Conservation (phyloP, 805 yeast genomes). For the Wickerhamiella brachini region DNA sequence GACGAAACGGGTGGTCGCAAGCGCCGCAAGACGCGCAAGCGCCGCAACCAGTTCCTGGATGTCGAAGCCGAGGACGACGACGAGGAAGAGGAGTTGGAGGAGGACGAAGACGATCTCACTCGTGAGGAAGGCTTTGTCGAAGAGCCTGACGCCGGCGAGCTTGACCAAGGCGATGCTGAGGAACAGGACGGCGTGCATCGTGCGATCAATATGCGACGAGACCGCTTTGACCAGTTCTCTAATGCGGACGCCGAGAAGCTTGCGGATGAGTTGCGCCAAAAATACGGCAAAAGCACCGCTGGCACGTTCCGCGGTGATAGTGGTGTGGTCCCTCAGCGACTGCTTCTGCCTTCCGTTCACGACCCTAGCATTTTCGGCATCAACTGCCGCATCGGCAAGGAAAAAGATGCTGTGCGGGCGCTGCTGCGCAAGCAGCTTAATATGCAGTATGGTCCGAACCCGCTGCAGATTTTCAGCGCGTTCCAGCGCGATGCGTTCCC, state of each 20-base stretch:
- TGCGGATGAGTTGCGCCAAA: conserved; percentile 82
- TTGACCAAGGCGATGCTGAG: conserved; percentile 25
- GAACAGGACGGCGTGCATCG: conserved; percentile 73
- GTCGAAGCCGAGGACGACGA: conserved; percentile 98
- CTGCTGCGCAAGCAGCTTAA: conserved; percentile 73
- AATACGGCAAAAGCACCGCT: conserved; percentile 77
- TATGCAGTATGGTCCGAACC: conserved; percentile 55
- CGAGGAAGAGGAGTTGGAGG: conserved; percentile 87
- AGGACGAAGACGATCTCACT: conserved; percentile 85
- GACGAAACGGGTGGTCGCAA: conserved; percentile 25
- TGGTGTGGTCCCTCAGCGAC: conserved; percentile 81
- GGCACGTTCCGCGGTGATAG: conserved; percentile 75
- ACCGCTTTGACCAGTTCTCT: conserved; percentile 48
- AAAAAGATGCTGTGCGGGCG: conserved; percentile 77
- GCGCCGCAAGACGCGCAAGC: conserved; percentile 27
- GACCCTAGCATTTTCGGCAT: conserved; percentile 96
- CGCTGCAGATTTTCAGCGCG: conserved; percentile 75
- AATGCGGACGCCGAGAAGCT: conserved; percentile 91
- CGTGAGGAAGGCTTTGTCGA: conserved; percentile 49
- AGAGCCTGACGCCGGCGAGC: conserved; percentile 44
- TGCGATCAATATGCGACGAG: conserved; percentile 64
- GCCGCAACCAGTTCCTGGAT: conserved; percentile 80
- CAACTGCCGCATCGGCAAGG: conserved; percentile 84
- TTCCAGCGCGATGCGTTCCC: conserved; percentile 89
- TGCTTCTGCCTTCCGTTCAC: conserved; percentile 86